These are phyloP conservation scores for Alternaria incomplexa DNA, from an alignment of 2,329 filamentous ascomycete species.

Conservation along the genomic window DNA sequence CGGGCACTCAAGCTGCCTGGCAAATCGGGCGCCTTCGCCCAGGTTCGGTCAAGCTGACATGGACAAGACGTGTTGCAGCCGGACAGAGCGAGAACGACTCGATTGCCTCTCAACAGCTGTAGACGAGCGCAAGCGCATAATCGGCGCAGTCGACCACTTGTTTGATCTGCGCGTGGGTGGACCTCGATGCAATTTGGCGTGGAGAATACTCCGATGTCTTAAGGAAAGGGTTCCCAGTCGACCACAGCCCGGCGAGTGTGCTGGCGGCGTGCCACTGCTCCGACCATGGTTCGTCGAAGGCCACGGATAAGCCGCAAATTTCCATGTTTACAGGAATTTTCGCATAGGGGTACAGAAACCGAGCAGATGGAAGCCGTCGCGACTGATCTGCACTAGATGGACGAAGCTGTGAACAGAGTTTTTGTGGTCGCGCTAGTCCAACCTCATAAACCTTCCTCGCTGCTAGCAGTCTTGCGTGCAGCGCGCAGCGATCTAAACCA, in stretches of 20 bases:
- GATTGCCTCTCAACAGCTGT: conserved; percentile 7
- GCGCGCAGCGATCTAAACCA: conserved; percentile 1
- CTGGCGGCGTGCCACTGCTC: neutral
- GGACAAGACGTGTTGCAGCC: conserved; percentile 1
- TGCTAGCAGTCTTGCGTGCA: conserved; percentile 2
- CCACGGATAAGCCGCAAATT: neutral
- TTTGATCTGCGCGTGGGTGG: conserved; percentile 29
- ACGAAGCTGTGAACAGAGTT: neutral
- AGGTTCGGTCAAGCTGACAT: conserved; percentile 1
- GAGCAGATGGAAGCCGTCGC: neutral
- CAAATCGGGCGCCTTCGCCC: conserved; percentile 20
- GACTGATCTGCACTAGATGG: conserved; percentile 1
- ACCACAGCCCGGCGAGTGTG: neutral
- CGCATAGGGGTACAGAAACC: neutral
- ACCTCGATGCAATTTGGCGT: conserved; percentile 9
- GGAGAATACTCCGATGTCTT: conserved; percentile 12
- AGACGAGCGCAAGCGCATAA: conserved; percentile 2
- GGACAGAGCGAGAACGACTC: conserved; percentile 5
- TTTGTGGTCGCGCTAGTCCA: neutral
- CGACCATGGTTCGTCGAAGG: neutral
- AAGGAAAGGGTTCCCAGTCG: conserved; percentile 9
- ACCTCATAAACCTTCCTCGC: neutral
- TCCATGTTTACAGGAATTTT: neutral
- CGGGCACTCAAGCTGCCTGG: conserved; percentile 13
- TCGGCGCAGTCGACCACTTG: conserved; percentile 3